phyloP scores from a whole-genome alignment of 1,139 yeast species.

The Ogataea hybrid region DNA sequence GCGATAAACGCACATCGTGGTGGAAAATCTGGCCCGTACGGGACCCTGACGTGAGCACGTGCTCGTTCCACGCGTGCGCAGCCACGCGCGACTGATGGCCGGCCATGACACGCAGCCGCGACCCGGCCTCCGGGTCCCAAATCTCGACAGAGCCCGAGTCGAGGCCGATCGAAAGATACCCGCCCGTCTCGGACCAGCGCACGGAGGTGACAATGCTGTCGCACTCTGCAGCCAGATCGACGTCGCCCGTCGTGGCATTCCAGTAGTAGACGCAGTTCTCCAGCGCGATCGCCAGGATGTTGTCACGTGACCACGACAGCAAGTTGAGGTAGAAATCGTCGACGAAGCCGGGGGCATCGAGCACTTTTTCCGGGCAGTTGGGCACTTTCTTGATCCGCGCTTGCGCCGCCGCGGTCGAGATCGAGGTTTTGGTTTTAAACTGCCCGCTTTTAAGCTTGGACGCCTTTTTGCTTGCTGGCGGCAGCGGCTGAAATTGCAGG shows the following conservation, averaged over 20 bases:
- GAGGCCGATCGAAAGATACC: conserved; percentile 80
- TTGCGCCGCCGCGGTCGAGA: conserved; percentile 35
- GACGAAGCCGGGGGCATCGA: conserved; percentile 93
- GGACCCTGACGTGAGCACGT: conserved; percentile 78
- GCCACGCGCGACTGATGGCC: conserved; percentile 76
- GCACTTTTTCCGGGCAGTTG: conserved; percentile 85
- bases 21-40: conserved; percentile 82
- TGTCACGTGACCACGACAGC: conserved; percentile 83
- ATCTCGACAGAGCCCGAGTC: conserved; percentile 85
- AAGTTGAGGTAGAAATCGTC: conserved; percentile 92
- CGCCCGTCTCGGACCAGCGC: conserved; percentile 91
- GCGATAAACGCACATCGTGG: conserved; percentile 88
- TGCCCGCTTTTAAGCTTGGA: conserved; percentile 21
- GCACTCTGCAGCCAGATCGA: conserved; percentile 61
- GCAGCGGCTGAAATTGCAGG: conserved; percentile 80
- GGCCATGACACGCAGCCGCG: conserved; percentile 74
- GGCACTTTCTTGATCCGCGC: conserved; percentile 65
- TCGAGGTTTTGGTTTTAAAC: conserved; percentile 25
- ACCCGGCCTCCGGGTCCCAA: conserved; percentile 86
- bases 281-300: conserved; percentile 85
- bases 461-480: conserved; percentile 59
- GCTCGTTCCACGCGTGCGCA: conserved; percentile 83
- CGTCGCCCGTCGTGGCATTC: conserved; percentile 87
- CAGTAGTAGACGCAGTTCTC: conserved; percentile 85
- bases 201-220: conserved; percentile 66